Conservation (phyloP, 352 stramenopile genomes). For the Pythium vanterpoolii region DNA sequence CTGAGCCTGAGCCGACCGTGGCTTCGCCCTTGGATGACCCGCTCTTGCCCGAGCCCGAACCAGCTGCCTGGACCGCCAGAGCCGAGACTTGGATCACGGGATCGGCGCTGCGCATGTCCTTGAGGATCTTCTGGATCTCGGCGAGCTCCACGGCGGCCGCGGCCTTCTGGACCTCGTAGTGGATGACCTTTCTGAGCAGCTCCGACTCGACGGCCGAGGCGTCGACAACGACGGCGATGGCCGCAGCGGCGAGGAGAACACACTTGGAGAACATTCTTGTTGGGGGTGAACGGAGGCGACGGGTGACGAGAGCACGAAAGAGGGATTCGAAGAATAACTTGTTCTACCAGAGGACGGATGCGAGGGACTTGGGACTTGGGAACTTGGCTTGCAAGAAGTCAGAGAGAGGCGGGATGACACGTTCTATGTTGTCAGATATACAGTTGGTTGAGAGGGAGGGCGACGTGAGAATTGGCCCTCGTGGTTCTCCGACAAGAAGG, state of each 20-base stretch:
- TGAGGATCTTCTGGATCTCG: slow-evolving; percentile 15
- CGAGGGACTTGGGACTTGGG: not conserved
- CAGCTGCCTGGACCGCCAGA: not conserved
- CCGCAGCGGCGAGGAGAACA: not conserved
- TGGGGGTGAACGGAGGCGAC: no score
- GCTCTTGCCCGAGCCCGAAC: slow-evolving; percentile 1
- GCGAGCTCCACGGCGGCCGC: slow-evolving; percentile 1
- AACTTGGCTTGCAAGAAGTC: not conserved
- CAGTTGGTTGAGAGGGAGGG: not conserved
- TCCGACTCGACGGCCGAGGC: not conserved
- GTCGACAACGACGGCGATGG: not conserved
- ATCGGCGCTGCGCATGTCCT: not conserved
- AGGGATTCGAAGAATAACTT: slow-evolving; percentile 4
- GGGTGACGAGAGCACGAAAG: not conserved
- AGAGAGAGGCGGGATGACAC: not conserved
- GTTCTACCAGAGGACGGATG: not conserved
- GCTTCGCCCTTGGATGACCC: not conserved
- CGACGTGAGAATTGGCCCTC: not conserved
- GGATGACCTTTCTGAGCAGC: slow-evolving; percentile 13
- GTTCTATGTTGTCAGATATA: not conserved
- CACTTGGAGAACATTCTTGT: slow-evolving; percentile 4
- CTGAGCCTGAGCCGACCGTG: slow-evolving; percentile 7
- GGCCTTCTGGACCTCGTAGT: slow-evolving; percentile 13
- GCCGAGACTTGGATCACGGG: slow-evolving; percentile 1
- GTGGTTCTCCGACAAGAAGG: not conserved